Evolutionary conservation across 1,139 yeast genomes (phyloP).

Genomic region (Saccharomyces hybrid): DNA sequence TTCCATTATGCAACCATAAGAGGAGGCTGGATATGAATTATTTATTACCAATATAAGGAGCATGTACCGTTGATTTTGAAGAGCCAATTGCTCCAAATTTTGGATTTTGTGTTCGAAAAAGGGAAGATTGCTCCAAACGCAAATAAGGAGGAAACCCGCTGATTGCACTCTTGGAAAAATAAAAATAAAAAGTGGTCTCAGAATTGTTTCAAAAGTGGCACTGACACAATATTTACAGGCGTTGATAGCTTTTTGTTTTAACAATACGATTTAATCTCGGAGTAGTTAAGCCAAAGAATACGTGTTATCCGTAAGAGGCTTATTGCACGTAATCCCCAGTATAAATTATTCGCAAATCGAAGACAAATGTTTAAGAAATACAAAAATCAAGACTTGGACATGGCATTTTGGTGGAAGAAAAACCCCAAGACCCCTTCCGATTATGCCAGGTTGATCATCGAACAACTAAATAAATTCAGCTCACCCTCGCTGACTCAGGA

Average conservation of each 20-base stretch:
- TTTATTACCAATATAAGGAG: not conserved
- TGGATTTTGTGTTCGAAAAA: not conserved
- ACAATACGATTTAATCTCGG: not conserved
- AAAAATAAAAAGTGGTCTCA: not conserved
- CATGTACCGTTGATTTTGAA: not conserved
- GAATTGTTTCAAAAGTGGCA: not conserved
- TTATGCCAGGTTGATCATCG: slow-evolving; percentile 65
- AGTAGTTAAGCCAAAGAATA: not conserved
- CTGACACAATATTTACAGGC: slow-evolving; percentile 1
- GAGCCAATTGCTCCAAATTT: not conserved
- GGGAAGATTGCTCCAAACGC: not conserved
- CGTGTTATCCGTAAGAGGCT: not conserved
- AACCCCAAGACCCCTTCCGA: slow-evolving; percentile 91
- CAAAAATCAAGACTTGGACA: slow-evolving; percentile 32
- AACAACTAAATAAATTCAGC: slow-evolving; percentile 53
- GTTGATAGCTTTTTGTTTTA: not conserved
- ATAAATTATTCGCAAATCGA: not conserved
- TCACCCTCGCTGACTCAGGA: slow-evolving; percentile 28
- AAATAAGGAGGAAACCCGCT: not conserved
- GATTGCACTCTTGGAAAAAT: not conserved
- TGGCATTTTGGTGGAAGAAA: slow-evolving; percentile 88
- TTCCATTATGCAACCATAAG: not conserved
- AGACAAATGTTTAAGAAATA: slow-evolving; percentile 24
- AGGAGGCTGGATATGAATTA: not conserved
- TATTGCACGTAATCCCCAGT: not conserved